Base-by-base conservation (phyloP, 768 basidiomycete species). In the Boletus pseudopeckii region DNA sequence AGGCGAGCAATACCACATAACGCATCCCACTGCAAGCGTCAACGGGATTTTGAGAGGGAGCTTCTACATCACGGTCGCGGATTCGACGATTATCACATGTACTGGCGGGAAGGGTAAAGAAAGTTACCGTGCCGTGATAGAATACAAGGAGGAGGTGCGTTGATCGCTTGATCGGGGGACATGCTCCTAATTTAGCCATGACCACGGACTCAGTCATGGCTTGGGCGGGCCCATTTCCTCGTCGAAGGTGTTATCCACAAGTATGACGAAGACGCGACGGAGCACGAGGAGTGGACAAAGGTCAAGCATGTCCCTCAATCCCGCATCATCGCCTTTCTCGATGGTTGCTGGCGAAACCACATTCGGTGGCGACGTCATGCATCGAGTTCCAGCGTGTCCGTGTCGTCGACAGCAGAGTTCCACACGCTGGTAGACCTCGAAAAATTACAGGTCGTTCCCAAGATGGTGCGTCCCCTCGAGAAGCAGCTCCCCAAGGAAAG, bases 91-190 rank as follows among this genome's bases (percentile, higher is more conserved):
- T 48, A 82, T 96, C 61, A 93, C 91, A 32, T 93, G 91, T 68
- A 77, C 77, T 18, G 88, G 90, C 6, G 84, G 84, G 2, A 80
- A 79, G 54, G 76, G 77, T 14, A 80, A 77, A 34, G 74, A 79
- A 57, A 81, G 80, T 64, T 84, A 90, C 62, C 79, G 95, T 55
- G 79, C 92, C 4, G 79, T 98, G 60, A 82, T 97, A 53, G 92
- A 95, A 64, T 98, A 96, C 74, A 94, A 93, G 73, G 97, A 99
- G 67, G 95, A 99, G 84, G 90, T 90, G 54, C 41, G 84, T 65
- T 33, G 39, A 45, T 58, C 3, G 40, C 50, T 15, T 46, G n/a
- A 52, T 50, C n/a, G 9, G 9, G 38, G 5, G 18, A 17, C 18
- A 24, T 11, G 1, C 30, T 48, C 36, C 53, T 55, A 45, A 57